A percentile compares a stretch with the other conserved stretches of the same genome.
phyloP scores from a whole-genome alignment of 148 eudicot genomes.

The Persicaria maculosa region DNA sequence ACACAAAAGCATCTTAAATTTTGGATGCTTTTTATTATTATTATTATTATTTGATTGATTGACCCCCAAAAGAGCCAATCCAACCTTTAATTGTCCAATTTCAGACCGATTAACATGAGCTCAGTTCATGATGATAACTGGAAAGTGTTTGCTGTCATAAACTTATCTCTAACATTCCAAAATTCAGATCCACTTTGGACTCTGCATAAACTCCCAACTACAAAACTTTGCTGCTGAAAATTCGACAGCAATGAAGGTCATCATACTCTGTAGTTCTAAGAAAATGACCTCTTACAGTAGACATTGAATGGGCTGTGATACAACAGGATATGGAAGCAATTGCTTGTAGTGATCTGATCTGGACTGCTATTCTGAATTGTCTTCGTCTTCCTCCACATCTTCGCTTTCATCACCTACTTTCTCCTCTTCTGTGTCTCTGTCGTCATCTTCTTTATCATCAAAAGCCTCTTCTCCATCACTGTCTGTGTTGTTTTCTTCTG shows the following conservation, averaged over 20 bases:
- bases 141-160: neutral
- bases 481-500: neutral
- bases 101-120: too few relatives aligned
- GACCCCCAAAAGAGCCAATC: too few relatives aligned
- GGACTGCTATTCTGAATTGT: neutral
- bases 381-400: constrained; percentile 9
- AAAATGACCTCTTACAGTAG: neutral
- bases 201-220: neutral
- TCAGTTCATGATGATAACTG: too few relatives aligned
- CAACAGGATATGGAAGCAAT: neutral
- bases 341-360: neutral
- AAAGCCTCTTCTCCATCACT: constrained; percentile 7
- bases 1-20: too few relatives aligned
- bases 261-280: neutral
- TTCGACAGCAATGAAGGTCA: neutral
- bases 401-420: neutral
- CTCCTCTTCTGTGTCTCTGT: neutral
- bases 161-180: neutral
- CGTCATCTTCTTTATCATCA: neutral
- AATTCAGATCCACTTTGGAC: neutral
- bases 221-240: neutral
- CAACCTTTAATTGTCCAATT: too few relatives aligned
- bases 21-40: too few relatives aligned
- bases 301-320: neutral
- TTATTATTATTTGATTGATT: too few relatives aligned